Conservation (phyloP, 225 moss, liverwort and hornwort species). For the Marchantia paleacea region DNA sequence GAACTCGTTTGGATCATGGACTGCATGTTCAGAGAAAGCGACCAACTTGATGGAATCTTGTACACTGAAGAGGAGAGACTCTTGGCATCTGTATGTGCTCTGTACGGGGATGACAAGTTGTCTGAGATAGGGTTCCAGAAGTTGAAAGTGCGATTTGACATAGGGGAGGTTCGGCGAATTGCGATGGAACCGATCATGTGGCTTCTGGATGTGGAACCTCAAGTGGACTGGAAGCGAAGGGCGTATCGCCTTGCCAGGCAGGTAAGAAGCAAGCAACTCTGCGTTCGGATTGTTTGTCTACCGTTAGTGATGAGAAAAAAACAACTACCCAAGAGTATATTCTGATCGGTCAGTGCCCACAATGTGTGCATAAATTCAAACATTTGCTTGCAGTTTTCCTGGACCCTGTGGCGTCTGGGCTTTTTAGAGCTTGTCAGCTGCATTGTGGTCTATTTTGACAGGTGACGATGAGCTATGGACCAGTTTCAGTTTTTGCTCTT, state of each 20-base stretch:
- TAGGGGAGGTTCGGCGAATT: not conserved
- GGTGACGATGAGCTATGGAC: not conserved
- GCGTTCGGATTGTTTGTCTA: not conserved
- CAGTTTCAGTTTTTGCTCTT: not conserved
- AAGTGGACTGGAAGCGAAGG: constrained; percentile 9
- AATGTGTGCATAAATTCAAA: no score
- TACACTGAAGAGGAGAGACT: constrained; percentile 20
- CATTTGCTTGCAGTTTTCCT: no score
- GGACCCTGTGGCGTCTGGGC: no score
- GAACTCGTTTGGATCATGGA: constrained; percentile 24
- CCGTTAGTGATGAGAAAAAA: not conserved
- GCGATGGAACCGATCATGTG: constrained; percentile 22
- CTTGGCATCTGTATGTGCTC: constrained; percentile 6
- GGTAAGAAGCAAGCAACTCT: constrained; percentile 10
- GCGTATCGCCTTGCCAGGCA: constrained; percentile 24
- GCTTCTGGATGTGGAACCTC: constrained; percentile 14
- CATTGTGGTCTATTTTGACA: not conserved
- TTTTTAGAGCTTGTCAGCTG: not conserved
- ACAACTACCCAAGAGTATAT: no score
- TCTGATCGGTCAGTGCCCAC: no score
- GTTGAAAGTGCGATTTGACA: constrained; percentile 14
- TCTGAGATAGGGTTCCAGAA: constrained; percentile 18
- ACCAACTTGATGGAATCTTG: constrained; percentile 18
- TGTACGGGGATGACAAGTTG: constrained; percentile 12
- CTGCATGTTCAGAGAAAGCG: constrained; percentile 25